Evolutionary conservation across 148 eudicot species (phyloP), one percentile per base, ranked within the genome.

Genomic region (Diospyros lotus): DNA sequence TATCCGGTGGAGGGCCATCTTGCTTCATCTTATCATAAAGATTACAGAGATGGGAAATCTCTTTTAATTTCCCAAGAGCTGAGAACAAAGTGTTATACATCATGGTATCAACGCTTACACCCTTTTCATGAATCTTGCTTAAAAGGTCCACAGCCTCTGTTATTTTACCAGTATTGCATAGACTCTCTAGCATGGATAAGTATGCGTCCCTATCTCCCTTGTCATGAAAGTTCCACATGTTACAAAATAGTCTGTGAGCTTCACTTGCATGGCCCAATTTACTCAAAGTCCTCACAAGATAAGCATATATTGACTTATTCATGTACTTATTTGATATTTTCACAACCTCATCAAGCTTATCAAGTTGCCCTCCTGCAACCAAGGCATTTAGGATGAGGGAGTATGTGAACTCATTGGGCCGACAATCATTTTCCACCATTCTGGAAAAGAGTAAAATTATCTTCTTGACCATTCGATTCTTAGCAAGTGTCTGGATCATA

Each of bases 161-260:
- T 51, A 86, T 75, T 85, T 92, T 92, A 48, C 93, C 89, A 2
- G 89, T 83, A 63, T 75, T 79, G 84, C 98, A 94, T 73, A 94
- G 83, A 71, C 92, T 89, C 80, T 92, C 97, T 68, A 94, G 64
- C 93, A 94, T 94, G 64, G 98, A 85, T 55, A 92, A 69, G 68
- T 78, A 94, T n/a, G 96, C 97, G 85, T 88, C 96, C 78, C 91
- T 87, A 75, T 94, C 98, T 51, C 98, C 98, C 76, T 80, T 86
- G 75, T 86, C 93, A 52, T 90, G 89, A 77, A 92, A 86, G 53
- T 53, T 82, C 98, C 98, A 94, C 97, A 94, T 88, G 73, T 88
- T 83, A 77, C 98, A 94, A 83, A 91, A 94, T 9, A 94, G 80
- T 67, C 97, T 83, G 75, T 94, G 98, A 45, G 97, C 94, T 82